These are phyloP conservation scores for Diaporthe sp. DNA, from an alignment of 2,329 filamentous ascomycete genomes.

Conservation along the genomic window DNA sequence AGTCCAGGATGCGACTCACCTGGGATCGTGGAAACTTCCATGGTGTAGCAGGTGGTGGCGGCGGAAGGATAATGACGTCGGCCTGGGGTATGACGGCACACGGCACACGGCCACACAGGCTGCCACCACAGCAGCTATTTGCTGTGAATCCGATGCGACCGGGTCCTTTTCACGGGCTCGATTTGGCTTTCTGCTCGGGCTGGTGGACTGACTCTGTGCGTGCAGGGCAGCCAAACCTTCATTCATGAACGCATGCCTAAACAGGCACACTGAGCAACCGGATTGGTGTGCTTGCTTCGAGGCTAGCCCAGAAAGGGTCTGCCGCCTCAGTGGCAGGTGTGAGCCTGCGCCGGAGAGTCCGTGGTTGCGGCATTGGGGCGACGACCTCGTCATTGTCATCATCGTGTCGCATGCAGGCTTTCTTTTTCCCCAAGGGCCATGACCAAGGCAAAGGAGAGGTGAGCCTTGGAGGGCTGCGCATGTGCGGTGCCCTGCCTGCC, in stretches of 20 bases:
- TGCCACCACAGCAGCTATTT: background rate
- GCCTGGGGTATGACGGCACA: constrained; percentile 22
- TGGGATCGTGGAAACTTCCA: constrained; percentile 33
- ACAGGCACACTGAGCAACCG: constrained; percentile 20
- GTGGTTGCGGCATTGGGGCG: constrained; percentile 8
- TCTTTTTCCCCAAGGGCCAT: background rate
- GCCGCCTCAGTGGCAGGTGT: constrained; percentile 11
- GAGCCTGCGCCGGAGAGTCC: constrained; percentile 14
- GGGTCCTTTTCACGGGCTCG: background rate
- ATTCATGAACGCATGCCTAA: constrained; percentile 22
- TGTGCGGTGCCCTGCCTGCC: background rate
- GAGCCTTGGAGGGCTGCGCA: background rate
- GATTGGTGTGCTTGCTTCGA: constrained; percentile 31
- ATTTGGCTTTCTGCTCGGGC: constrained; percentile 30
- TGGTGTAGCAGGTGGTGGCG: constrained; percentile 20
- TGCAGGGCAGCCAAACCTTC: constrained; percentile 32
- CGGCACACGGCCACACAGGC: background rate
- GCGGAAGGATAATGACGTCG: constrained; percentile 16
- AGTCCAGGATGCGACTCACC: constrained; percentile 21
- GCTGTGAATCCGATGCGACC: background rate
- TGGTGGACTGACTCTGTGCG: constrained; percentile 10
- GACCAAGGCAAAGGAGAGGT: background rate
- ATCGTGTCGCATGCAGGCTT: constrained; percentile 10
- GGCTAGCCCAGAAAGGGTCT: constrained; percentile 24
- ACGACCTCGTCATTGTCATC: constrained; percentile 26